Percentiles rank a stretch among this genome's conserved stretches.
Conservation (phyloP, 495 filamentous ascomycete species). For the Lichenothelia convexa region DNA sequence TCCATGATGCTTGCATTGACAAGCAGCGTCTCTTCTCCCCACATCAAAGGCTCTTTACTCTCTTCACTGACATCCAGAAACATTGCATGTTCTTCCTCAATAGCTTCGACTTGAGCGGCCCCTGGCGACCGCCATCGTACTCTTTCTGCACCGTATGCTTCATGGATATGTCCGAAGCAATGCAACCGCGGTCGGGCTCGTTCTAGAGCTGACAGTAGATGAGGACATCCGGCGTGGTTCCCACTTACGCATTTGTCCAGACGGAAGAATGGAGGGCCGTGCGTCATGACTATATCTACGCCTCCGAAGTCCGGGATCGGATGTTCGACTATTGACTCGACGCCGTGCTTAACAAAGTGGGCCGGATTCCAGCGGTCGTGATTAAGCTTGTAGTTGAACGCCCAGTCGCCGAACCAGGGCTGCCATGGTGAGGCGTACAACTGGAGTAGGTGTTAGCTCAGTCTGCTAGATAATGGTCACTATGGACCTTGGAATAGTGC, state of each 20-base stretch:
- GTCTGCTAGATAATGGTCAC: neutral
- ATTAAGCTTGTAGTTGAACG: slow-evolving; percentile 39
- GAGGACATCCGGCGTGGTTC: slow-evolving; percentile 33
- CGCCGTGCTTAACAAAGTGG: slow-evolving; percentile 3
- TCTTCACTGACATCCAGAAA: slow-evolving; percentile 1
- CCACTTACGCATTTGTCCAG: slow-evolving; percentile 28
- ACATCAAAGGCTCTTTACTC: slow-evolving; percentile 19
- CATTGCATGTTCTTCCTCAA: neutral
- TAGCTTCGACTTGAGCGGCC: neutral
- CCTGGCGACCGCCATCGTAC: slow-evolving; percentile 28
- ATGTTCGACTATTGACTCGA: slow-evolving; percentile 21
- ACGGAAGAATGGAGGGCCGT: slow-evolving; percentile 46
- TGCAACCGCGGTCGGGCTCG: slow-evolving; percentile 37
- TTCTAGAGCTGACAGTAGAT: slow-evolving; percentile 37
- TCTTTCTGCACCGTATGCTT: slow-evolving; percentile 50
- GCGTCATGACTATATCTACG: slow-evolving; percentile 53
- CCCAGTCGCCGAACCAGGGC: slow-evolving; percentile 40
- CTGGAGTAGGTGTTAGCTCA: slow-evolving; percentile 2
- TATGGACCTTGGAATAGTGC: too few species aligned
- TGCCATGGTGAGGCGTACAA: slow-evolving; percentile 55
- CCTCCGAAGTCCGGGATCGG: slow-evolving; percentile 25
- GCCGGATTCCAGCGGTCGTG: slow-evolving; percentile 36
- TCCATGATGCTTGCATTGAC: slow-evolving; percentile 52
- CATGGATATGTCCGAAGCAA: slow-evolving; percentile 62
- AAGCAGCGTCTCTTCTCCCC: slow-evolving; percentile 45